Conservation (phyloP, 371 early-diverging fungal species). For the Syncephalis fuscata region DNA sequence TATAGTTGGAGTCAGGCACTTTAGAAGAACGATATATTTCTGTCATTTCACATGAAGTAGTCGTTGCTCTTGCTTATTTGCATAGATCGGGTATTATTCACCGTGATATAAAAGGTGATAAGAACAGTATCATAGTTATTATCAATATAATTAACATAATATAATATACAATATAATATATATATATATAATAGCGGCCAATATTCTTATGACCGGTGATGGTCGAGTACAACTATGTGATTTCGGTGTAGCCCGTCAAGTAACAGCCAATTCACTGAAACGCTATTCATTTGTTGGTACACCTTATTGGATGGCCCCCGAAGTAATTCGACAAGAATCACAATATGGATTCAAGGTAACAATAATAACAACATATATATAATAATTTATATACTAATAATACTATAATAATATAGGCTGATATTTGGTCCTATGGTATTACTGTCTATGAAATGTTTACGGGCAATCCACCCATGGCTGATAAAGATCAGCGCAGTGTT, state of each 20-base stretch:
- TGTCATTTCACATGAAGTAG: slow-evolving; percentile 71
- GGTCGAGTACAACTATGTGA: slow-evolving; percentile 92
- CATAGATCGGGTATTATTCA: slow-evolving; percentile 92
- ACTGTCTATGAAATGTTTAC: slow-evolving; percentile 92
- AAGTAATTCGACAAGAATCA: slow-evolving; percentile 68
- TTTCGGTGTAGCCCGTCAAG: slow-evolving; percentile 71
- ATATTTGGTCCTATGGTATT: slow-evolving; percentile 91
- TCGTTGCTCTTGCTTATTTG: slow-evolving; percentile 76
- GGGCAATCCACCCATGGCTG: slow-evolving; percentile 87
- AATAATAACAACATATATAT: too few species aligned
- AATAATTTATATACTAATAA: too few species aligned
- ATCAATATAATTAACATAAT: neutral
- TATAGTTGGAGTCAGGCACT: slow-evolving; percentile 63
- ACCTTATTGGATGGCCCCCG: slow-evolving; percentile 88
- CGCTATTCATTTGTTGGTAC: slow-evolving; percentile 82
- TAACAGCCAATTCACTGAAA: slow-evolving; percentile 47
- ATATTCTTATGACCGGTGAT: slow-evolving; percentile 76
- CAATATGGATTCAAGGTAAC: slow-evolving; percentile 52
- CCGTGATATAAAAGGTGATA: slow-evolving; percentile 89
- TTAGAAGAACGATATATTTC: slow-evolving; percentile 80
- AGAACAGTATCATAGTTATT: neutral
- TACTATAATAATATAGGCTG: too few species aligned
- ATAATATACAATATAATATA: neutral
- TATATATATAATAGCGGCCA: slow-evolving; percentile 83
- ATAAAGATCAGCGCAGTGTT: slow-evolving; percentile 82